Evolutionary conservation across 2,329 filamentous ascomycete genomes (phyloP), one percentile per base, ranked within the genome.

Genomic region (Beauveria australis): DNA sequence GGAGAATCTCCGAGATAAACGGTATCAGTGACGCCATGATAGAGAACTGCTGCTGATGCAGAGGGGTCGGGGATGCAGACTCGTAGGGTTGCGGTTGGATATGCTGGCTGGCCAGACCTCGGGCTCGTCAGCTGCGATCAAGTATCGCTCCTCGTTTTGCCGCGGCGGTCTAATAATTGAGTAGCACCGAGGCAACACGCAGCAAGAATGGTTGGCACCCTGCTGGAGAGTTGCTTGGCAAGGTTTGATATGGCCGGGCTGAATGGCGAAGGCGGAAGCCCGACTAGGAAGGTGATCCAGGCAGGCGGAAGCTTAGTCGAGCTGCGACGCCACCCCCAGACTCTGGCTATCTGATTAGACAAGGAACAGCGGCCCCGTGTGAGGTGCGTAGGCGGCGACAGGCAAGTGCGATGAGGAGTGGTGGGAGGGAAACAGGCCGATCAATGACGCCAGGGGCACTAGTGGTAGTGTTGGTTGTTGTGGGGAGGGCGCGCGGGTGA

Each of bases 1-100:
- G 82, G 53, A 85, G 72, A 53, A 85, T 73, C 65, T 85, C 82
- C 64, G 81, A 79, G 59, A 85, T 74, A 62, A 85, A 69, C 30
- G 82, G 81, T 33, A 85, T 69, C 10, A 85, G 69, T 26, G 79
- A 78, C 53, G 79, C 75, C 82, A 85, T 82, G 53, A 55, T 66
- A 24, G 60, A 44, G 33, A 33, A 30, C n/a, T 5, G 43, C 18
- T 40, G 55, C 22, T 33, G 24, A 37, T 16, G 19, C 9, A 44
- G 56, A 28, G 41, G 14, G 30, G 33, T 30, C 24, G 22, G 24
- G 33, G 46, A 18, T 22, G 44, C 30, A 3, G 44, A 16, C 16
- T 16, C 53, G 19, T 9, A 30, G 44, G 3, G 28, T 33, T 6
- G 12, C 2, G 33, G 53, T 16, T 47, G 41, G 24, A 24, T 46